Conservation (phyloP, 805 yeast species). For the Nakazawaea holstii region DNA sequence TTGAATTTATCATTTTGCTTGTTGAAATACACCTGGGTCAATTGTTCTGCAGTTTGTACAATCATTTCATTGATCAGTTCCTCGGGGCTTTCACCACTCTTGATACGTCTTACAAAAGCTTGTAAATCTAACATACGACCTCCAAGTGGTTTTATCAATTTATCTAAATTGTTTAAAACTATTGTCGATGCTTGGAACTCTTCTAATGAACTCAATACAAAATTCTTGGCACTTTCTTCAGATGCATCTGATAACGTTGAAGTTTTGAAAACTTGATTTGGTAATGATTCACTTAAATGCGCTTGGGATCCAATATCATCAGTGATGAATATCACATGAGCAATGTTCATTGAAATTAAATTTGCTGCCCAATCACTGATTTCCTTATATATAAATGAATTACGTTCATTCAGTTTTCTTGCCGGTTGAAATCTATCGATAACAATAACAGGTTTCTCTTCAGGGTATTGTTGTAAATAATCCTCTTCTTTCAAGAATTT, state of each 20-base stretch:
- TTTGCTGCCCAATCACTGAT: slow-evolving; percentile 87
- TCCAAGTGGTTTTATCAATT: slow-evolving; percentile 71
- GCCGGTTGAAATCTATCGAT: slow-evolving; percentile 63
- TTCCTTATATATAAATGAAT: slow-evolving; percentile 64
- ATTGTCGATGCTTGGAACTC: slow-evolving; percentile 17
- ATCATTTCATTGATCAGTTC: slow-evolving; percentile 79
- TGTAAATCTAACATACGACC: slow-evolving; percentile 95
- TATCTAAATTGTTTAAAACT: slow-evolving; percentile 37
- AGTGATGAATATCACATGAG: slow-evolving; percentile 86
- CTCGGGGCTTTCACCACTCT: slow-evolving; percentile 78
- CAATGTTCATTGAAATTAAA: slow-evolving; percentile 69
- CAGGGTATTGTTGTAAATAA: slow-evolving; percentile 80
- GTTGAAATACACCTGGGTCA: slow-evolving; percentile 69
- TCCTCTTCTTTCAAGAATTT: slow-evolving; percentile 61
- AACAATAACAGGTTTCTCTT: slow-evolving; percentile 78
- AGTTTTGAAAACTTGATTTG: slow-evolving; percentile 80
- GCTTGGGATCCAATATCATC: slow-evolving; percentile 78
- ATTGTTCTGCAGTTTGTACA: slow-evolving; percentile 79
- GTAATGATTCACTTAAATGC: slow-evolving; percentile 64
- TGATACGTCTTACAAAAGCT: slow-evolving; percentile 80
- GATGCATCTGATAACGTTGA: slow-evolving; percentile 80
- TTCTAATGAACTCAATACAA: slow-evolving; percentile 53
- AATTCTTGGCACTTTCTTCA: slow-evolving; percentile 58
- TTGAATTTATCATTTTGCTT: slow-evolving; percentile 41
- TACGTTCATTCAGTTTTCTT: slow-evolving; percentile 48